Conservation (phyloP, 176 grass and related monocot species). For the Poa annua region DNA sequence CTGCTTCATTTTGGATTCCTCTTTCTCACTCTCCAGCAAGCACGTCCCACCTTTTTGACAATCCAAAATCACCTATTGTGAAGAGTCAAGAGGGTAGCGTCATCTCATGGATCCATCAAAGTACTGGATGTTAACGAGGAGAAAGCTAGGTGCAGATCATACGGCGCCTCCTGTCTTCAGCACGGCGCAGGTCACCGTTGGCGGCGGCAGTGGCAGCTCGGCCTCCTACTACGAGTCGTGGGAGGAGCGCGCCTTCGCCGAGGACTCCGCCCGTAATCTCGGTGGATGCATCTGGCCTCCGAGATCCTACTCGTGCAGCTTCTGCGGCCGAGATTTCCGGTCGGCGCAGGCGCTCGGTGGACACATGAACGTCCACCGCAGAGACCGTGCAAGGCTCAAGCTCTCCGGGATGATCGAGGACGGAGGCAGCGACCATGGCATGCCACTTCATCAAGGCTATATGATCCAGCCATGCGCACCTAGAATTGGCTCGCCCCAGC, state of each 20-base stretch:
- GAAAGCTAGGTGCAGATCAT: constrained; percentile 30
- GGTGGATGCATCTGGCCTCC: constrained; percentile 69
- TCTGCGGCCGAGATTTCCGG: constrained; percentile 63
- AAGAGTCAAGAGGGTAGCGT: constrained; percentile 1
- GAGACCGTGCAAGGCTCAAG: constrained; percentile 60
- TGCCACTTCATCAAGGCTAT: constrained; percentile 17
- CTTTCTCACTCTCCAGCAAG: constrained; percentile 13
- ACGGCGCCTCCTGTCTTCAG: constrained; percentile 35
- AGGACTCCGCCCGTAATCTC: constrained; percentile 49
- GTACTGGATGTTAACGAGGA: constrained; percentile 56
- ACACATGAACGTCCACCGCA: constrained; percentile 79
- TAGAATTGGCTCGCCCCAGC: constrained; percentile 44
- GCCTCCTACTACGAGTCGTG: constrained; percentile 50
- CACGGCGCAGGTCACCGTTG: background rate
- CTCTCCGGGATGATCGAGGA: constrained; percentile 9
- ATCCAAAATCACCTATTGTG: background rate
- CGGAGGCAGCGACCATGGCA: background rate
- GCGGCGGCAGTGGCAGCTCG: background rate
- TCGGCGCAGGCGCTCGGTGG: constrained; percentile 71
- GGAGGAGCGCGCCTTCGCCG: constrained; percentile 66
- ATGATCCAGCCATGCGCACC: constrained; percentile 16
- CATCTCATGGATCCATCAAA: constrained; percentile 57
- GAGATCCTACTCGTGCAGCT: constrained; percentile 70
- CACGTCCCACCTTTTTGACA: background rate
- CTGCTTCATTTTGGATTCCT: constrained; percentile 36